These are phyloP conservation scores for Russula dissimulans DNA, from an alignment of 768 basidiomycete genomes.

Conservation along the genomic window DNA sequence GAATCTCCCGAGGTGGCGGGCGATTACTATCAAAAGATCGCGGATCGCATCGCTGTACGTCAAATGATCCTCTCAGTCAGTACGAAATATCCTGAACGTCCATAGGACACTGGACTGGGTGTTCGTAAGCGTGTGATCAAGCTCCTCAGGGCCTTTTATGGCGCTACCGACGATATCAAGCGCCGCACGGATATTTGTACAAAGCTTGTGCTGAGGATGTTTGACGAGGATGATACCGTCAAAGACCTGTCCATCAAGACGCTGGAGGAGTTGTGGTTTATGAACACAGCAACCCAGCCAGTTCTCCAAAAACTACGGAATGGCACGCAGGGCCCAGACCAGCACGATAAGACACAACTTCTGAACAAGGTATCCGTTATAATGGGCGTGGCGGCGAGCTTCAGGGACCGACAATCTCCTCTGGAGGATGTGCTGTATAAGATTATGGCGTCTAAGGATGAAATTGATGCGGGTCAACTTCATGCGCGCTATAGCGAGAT, in stretches of 20 bases:
- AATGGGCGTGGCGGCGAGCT: conserved; percentile 76
- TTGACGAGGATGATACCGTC: conserved; percentile 92
- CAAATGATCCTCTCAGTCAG: neutral
- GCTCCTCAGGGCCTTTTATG: conserved; percentile 76
- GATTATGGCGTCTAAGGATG: conserved; percentile 68
- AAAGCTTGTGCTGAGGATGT: conserved; percentile 71
- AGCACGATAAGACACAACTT: conserved; percentile 45
- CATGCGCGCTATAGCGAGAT: conserved; percentile 70
- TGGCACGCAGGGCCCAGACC: conserved; percentile 22
- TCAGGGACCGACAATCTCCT: conserved; percentile 75
- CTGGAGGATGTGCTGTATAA: conserved; percentile 80
- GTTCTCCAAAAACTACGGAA: conserved; percentile 26
- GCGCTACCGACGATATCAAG: conserved; percentile 45
- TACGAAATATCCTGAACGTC: neutral
- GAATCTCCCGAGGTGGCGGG: conserved; percentile 81
- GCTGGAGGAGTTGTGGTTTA: conserved; percentile 88
- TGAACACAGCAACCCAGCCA: conserved; percentile 19
- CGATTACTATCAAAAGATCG: conserved; percentile 82
- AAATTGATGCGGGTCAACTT: conserved; percentile 40
- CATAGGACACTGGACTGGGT: conserved; percentile 84
- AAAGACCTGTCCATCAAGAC: conserved; percentile 89
- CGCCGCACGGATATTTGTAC: conserved; percentile 74
- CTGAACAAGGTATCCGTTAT: conserved; percentile 68
- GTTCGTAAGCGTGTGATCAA: conserved; percentile 97
- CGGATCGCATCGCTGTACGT: conserved; percentile 82